phyloP scores from a whole-genome alignment of 257 asterid species.

The Apocynum venetum region DNA sequence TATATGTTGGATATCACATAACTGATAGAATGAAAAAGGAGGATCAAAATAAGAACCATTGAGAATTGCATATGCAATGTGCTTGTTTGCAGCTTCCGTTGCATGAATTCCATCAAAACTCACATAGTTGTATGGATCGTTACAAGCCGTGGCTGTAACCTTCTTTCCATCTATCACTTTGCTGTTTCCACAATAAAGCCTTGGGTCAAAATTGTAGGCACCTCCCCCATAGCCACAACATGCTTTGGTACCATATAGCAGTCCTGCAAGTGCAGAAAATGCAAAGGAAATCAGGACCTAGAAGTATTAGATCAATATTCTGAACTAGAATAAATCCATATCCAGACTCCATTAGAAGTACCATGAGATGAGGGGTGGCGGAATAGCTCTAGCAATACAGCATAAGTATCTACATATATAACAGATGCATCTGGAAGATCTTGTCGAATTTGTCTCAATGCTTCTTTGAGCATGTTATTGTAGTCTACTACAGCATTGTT shows the following conservation, averaged over 20 bases:
- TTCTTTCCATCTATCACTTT: constrained; percentile 39
- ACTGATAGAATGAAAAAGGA: constrained; percentile 40
- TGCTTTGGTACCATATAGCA: constrained; percentile 62
- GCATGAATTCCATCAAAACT: constrained; percentile 85
- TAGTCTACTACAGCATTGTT: constrained; percentile 58
- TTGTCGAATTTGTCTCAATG: constrained; percentile 38
- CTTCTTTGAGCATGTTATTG: constrained; percentile 52
- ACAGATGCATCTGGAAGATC: constrained; percentile 52
- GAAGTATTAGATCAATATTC: not conserved
- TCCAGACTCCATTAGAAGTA: not conserved
- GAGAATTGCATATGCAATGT: constrained; percentile 49
- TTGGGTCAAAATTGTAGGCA: constrained; percentile 46
- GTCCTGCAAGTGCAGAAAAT: constrained; percentile 33
- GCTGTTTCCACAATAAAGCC: constrained; percentile 46
- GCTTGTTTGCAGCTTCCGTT: constrained; percentile 78
- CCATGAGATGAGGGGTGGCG: constrained; percentile 50
- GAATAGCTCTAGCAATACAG: constrained; percentile 62
- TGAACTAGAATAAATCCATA: no score
- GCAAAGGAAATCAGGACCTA: not conserved
- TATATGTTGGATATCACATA: constrained; percentile 47
- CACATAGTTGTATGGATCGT: constrained; percentile 60
- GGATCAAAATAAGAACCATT: constrained; percentile 53
- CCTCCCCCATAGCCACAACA: constrained; percentile 86
- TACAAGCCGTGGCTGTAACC: constrained; percentile 46
- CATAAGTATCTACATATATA: constrained; percentile 50